A percentile compares a stretch with the other conserved stretches of the same genome.
phyloP scores from a whole-genome alignment of 169 alveolate genomes.

The Perkinsus olseni region DNA sequence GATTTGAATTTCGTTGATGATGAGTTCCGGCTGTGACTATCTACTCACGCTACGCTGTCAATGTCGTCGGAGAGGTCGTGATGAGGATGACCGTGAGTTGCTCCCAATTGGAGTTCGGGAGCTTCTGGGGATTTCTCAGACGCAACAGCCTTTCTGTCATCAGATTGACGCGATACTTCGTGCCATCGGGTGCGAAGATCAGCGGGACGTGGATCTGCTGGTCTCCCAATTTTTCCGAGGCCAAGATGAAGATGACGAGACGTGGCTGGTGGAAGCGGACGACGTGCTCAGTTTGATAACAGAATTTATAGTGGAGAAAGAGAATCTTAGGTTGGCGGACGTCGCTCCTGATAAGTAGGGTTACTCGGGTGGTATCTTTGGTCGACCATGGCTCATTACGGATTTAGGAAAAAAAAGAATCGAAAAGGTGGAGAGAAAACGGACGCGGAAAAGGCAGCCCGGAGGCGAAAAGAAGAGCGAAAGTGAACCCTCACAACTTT shows the following conservation, averaged over 20 bases:
- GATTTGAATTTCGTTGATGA: too few species aligned
- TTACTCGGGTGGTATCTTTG: too few species aligned
- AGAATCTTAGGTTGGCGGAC: neutral
- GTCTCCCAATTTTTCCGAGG: slow-evolving; percentile 20
- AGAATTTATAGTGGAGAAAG: slow-evolving; percentile 26
- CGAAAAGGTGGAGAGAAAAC: neutral
- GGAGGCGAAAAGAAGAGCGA: neutral
- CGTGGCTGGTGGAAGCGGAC: slow-evolving; percentile 29
- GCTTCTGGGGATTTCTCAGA: too few species aligned
- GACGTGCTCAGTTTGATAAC: slow-evolving; percentile 19
- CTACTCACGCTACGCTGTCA: too few species aligned
- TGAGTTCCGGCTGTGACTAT: too few species aligned
- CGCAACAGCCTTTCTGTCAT: neutral
- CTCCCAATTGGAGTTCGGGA: too few species aligned
- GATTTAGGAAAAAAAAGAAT: neutral
- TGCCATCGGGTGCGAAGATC: slow-evolving; percentile 16
- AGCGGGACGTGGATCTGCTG: slow-evolving; percentile 18
- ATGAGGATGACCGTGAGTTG: too few species aligned
- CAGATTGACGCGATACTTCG: slow-evolving; percentile 17
- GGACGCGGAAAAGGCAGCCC: neutral
- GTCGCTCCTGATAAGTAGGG: neutral
- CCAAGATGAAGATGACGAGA: slow-evolving; percentile 34
- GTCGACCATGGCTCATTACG: too few species aligned
- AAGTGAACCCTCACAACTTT: too few species aligned
- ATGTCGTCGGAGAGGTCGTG: too few species aligned